Conservation (phyloP, 495 filamentous ascomycete genomes). For the Venustampulla echinocandica region DNA sequence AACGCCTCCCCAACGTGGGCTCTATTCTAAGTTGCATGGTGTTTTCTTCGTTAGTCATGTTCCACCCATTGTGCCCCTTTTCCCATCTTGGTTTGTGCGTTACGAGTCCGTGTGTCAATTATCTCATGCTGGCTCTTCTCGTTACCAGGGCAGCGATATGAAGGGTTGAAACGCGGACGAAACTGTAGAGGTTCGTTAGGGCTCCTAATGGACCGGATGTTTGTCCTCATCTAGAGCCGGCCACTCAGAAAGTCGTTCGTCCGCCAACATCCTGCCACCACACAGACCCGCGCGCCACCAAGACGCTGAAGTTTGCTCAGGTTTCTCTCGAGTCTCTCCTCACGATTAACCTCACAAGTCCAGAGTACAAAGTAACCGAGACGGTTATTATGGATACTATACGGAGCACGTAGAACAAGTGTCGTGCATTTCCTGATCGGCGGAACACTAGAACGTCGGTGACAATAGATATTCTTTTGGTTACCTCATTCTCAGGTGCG, state of each 20-base stretch:
- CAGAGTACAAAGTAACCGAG: too few relatives aligned
- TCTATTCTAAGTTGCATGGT: constrained; percentile 13
- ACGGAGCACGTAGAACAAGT: too few relatives aligned
- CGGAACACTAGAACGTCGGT: too few relatives aligned
- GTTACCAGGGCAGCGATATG: background rate
- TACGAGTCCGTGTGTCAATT: background rate
- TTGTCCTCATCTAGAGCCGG: constrained; percentile 1
- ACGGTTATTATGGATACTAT: too few relatives aligned
- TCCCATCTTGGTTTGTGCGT: background rate
- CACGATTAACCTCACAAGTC: too few relatives aligned
- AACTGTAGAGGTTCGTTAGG: constrained; percentile 1
- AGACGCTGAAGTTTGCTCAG: too few relatives aligned
- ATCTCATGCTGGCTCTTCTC: background rate
- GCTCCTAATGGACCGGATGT: constrained; percentile 1
- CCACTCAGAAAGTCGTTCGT: background rate
- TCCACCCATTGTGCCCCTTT: background rate
- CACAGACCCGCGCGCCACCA: too few relatives aligned
- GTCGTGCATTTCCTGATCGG: too few relatives aligned
- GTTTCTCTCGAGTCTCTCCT: too few relatives aligned
- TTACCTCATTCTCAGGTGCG: background rate
- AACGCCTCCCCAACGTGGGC: constrained; percentile 7
- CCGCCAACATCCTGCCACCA: background rate
- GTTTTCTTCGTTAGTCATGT: background rate
- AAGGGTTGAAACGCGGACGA: constrained; percentile 13
- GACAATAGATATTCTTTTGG: background rate